Base-by-base conservation (phyloP, 495 filamentous ascomycete genomes). In the Aspergillus ellipticus region DNA sequence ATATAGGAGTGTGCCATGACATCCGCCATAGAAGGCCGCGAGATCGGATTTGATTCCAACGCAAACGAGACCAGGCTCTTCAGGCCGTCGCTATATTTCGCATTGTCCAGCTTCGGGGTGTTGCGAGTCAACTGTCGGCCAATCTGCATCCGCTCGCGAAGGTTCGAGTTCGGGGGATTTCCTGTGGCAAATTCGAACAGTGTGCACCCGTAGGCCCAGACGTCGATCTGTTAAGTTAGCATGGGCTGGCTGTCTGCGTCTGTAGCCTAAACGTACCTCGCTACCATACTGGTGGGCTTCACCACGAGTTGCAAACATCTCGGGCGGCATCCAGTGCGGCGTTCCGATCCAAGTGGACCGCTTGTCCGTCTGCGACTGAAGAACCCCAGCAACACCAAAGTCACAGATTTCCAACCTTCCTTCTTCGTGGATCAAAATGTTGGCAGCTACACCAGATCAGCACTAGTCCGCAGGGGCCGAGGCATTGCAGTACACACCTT, bases 251-350 rank as follows among this genome's bases (percentile, higher is more conserved):
- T 20, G 19, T 33, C 1, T 3, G 41, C 15, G 19, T 24, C 15
- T 42, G 17, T 35, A 17, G 42, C 56, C 2, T 20, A 20, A n/a
- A 41, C 66, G 56, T 56, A 78, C 77, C 62, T 88, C 85, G 21
- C 75, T 83, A 6, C 82, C 79, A 55, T 86, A 87, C n/a, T 75
- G 72, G 65, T 75, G 68, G 24, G 68, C 69, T 53, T 72, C 63
- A 9, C 66, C 66, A 7, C 68, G 63, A 49, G 66, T 61, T 48
- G 66, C 77, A 55, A 90, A 86, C 55, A 95, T 81, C 66, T 98
- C 94, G 0, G 91, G 94, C 0, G 94, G 89, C 92, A 97, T 96
- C 90, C 93, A 98, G 72, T 96, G 85, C 15, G 89, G 89, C 6
- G 94, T 97, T 9, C 94, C 94, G 42, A 98, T 89, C 68, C 96